Evolutionary conservation across 352 stramenopile species (phyloP), one percentile per base, ranked within the genome.

Genomic region (Thalassiosira livingstoniorum): DNA sequence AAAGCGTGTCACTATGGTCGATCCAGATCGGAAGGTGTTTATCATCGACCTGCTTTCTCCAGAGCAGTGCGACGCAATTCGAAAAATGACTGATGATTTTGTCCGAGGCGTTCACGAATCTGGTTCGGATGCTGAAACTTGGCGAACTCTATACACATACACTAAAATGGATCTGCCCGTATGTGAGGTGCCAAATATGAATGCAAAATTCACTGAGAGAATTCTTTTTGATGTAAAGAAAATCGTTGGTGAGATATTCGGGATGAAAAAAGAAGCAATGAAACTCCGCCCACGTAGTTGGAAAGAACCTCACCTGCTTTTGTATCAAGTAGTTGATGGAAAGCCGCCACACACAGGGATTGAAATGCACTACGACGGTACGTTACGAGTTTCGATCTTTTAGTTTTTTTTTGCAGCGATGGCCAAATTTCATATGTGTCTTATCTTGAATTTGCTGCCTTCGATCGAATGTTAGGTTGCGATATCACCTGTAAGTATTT

Each of bases 321-420:
- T 85, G 1, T 87, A 87, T 69, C 80, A 90, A 74, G 68, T 37
- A 61, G 4, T 78, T 13, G 63, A 77, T 37, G 72, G 53, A 32
- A 75, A 78, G 15, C 75, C 70, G 23, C 54, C 74, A 7, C 85
- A 90, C 53, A 85, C 75, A 18, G 85, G 85, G 0, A 83, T 90
- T 27, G 80, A 90, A 53, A 90, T 90, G 85, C 85, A 90, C 35
- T 90, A 88, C 72, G 85, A 90, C 63, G 85, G 83, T 27, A 64
- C 4, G 64, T 31, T 74, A 25, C n/a, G 5, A 21, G 54, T 62
- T 34, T 29, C 21, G 7, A 34, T 21, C 21, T 62, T 34, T 21
- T 62, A n/a, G 23, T 21, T 29, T 62, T 62, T 11, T 62, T 29
- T n/a, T n/a, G n/a, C n/a, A n/a, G n/a, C n/a, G n/a, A n/a, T n/a